Percentiles rank a stretch among this genome's conserved stretches.
These are phyloP conservation scores for Geotrichum candidum DNA, from an alignment of 1,139 yeast species.

Conservation along the genomic window DNA sequence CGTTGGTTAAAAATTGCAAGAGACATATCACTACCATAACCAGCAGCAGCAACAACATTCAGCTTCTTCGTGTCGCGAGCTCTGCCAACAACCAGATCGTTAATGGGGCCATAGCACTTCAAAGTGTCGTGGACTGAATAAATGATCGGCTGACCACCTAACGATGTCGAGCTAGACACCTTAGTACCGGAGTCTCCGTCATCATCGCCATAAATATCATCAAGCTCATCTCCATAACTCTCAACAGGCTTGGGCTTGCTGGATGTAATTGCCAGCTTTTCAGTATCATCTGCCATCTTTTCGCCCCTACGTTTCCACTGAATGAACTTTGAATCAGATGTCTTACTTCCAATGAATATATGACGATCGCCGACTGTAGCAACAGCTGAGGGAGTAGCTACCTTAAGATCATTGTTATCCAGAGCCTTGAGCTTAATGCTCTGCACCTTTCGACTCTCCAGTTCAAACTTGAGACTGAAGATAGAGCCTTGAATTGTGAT, in stretches of 20 bases:
- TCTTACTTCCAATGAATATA: constrained; percentile 42
- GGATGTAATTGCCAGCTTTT: constrained; percentile 15
- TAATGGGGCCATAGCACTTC: constrained; percentile 67
- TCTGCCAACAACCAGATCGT: constrained; percentile 62
- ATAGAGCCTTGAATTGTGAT: constrained; percentile 49
- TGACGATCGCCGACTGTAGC: constrained; percentile 21
- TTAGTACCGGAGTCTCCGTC: constrained; percentile 31
- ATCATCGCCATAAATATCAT: constrained; percentile 37
- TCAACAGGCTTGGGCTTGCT: constrained; percentile 33
- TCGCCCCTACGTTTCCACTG: constrained; percentile 33
- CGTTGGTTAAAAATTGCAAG: constrained; percentile 64
- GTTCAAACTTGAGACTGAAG: constrained; percentile 47
- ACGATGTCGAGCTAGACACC: constrained; percentile 8
- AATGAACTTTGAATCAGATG: constrained; percentile 41
- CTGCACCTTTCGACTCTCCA: constrained; percentile 42
- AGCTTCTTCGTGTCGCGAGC: constrained; percentile 56
- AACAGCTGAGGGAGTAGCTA: constrained; percentile 26
- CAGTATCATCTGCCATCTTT: constrained; percentile 17
- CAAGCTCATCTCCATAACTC: constrained; percentile 33
- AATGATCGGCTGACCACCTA: constrained; percentile 17
- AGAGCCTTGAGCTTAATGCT: constrained; percentile 30
- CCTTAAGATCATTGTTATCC: constrained; percentile 17
- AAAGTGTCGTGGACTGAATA: constrained; percentile 46
- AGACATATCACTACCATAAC: constrained; percentile 51
- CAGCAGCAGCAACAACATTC: constrained; percentile 67